Conservation (phyloP, 495 filamentous ascomycete species). For the Neurospora africana region DNA sequence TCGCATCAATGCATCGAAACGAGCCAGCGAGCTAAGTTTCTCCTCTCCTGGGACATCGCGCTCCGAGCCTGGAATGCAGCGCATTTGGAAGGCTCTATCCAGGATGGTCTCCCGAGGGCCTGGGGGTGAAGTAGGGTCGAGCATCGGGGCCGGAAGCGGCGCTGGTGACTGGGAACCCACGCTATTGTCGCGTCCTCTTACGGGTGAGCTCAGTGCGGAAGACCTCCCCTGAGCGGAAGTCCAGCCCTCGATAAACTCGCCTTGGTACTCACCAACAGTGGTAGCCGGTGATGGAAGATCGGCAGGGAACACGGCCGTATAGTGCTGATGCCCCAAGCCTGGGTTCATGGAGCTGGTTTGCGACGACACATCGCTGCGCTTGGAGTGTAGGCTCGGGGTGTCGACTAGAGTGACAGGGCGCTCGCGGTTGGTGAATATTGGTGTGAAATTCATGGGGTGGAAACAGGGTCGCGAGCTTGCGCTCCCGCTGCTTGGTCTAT, state of each 20-base stretch:
- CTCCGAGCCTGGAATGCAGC: constrained; percentile 42
- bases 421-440: constrained; percentile 28
- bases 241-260: constrained; percentile 48
- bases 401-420: constrained; percentile 31
- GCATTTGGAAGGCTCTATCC: constrained; percentile 48
- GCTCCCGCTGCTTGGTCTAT: constrained; percentile 22
- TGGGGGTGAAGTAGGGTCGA: constrained; percentile 30
- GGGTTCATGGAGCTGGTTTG: constrained; percentile 37
- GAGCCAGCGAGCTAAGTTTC: constrained; percentile 45
- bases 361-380: constrained; percentile 44
- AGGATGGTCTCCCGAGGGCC: constrained; percentile 46
- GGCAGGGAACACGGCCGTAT: constrained; percentile 30
- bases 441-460: constrained; percentile 24
- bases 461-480: constrained; percentile 21
- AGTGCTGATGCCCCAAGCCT: constrained; percentile 30
- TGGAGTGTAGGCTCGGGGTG: constrained; percentile 44
- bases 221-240: constrained; percentile 45
- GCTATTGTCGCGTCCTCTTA: constrained; percentile 29
- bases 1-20: constrained; percentile 49
- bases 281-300: constrained; percentile 43
- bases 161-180: constrained; percentile 29
- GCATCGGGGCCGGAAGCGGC: constrained; percentile 17
- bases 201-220: constrained; percentile 39
- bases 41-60: constrained; percentile 37
- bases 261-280: constrained; percentile 39